Evolutionary conservation across 805 yeast genomes (phyloP).

Genomic region (Candida takata): DNA sequence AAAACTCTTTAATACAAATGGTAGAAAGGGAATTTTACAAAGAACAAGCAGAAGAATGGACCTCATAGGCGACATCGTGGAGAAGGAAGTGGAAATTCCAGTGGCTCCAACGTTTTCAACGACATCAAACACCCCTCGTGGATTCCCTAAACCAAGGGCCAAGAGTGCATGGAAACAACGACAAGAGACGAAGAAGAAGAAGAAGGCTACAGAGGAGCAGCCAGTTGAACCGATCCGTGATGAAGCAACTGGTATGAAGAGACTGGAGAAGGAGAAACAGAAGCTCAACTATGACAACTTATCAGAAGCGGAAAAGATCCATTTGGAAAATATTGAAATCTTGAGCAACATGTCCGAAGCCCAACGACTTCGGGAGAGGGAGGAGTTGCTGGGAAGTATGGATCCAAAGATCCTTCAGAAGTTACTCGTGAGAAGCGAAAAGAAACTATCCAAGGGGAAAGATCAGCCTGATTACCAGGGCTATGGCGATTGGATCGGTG

Average conservation of each 20-base stretch:
- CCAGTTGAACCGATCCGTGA: conserved; percentile 83
- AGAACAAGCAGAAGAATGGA: conserved; percentile 43
- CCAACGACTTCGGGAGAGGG: conserved; percentile 56
- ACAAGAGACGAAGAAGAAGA: conserved; percentile 90
- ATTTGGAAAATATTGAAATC: conserved; percentile 62
- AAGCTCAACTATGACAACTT: conserved; percentile 35
- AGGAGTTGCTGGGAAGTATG: conserved; percentile 58
- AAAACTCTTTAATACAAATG: no score
- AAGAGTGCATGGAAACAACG: conserved; percentile 74
- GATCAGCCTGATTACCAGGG: conserved; percentile 18
- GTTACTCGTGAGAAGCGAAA: conserved; percentile 49
- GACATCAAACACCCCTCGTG: conserved; percentile 61
- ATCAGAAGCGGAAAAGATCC: conserved; percentile 68
- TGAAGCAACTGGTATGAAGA: conserved; percentile 71
- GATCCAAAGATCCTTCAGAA: conserved; percentile 63
- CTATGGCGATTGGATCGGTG: conserved; percentile 26
- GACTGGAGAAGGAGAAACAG: conserved; percentile 85
- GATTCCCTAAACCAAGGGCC: conserved; percentile 83
- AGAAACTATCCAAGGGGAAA: conserved; percentile 27
- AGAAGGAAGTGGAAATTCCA: conserved; percentile 88
- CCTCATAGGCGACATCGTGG: conserved; percentile 84
- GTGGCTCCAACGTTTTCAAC: conserved; percentile 87
- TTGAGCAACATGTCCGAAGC: conserved; percentile 56
- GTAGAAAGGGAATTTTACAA: no score
- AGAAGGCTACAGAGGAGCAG: conserved; percentile 69